Evolutionary conservation across 257 asterid genomes (phyloP), one percentile per base, ranked within the genome.

Genomic region (Plantago elongata): DNA sequence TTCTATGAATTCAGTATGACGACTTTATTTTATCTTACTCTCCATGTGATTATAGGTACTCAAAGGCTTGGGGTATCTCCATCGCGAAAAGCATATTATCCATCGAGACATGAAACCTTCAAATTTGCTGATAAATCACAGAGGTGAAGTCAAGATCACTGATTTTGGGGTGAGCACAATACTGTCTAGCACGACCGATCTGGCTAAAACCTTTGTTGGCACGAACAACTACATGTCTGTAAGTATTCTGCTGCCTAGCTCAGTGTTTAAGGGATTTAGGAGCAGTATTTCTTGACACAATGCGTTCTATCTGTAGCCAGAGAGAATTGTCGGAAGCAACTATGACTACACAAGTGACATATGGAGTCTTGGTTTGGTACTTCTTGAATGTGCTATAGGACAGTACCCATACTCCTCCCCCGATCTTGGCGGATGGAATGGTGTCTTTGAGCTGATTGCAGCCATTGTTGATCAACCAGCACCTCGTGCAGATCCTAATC

Each of bases 211-310:
- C 38, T 89, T 93, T 75, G 96, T 93, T 45, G 99, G 99, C 74
- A 93, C 99, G 3, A 89, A 89, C 81, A 89, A 87, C 85, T 93
- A 93, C 78, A 93, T 93, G 99, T 93, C 99, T 75, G 99, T 93
- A 78, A 93, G 99, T 85, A 64, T 73, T 63, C 59, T 54, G 17
- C 42, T 27, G 13, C 59, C 12, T 12, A 12, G 14, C 6, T 13
- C 13, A n/a, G 38, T 42, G 56, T 46, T 13, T 60, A 7, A 51
- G 54, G 48, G 7, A 13, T 61, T 27, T 27, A 27, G 59, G 43
- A 34, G 40, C 40, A 34, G 40, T 48, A 30, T 49, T 30, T 40
- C 49, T 22, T 43, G 15, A 60, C 34, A 15, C 70, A 27, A 63
- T 22, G 42, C 34, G 45, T 74, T 2, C 51, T 62, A 67, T 51